Base-by-base conservation (phyloP, 2,329 filamentous ascomycete species). In the Xylariaceae sp. region DNA sequence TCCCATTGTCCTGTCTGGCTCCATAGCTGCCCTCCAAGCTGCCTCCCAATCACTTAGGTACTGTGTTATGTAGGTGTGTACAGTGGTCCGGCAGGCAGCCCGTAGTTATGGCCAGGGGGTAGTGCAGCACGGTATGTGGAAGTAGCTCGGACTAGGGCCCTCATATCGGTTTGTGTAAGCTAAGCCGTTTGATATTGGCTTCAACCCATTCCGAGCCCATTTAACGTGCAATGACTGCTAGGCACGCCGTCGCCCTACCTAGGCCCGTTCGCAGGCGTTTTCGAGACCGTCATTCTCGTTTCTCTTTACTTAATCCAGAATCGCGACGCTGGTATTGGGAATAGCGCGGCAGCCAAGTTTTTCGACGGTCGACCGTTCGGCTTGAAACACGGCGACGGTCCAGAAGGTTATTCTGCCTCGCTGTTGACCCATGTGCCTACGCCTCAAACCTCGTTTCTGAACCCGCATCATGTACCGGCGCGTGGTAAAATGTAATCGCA, bases 231-330 rank as follows among this genome's bases (percentile, higher is more conserved):
- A 11, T 26, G 22, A 26, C 6, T 26, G 22, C 22, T 26, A 26
- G 22, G 22, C 22, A 26, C 22, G 22, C 22, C 22, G 22, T 26
- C 45, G 36, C 38, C 43, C 39, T 48, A 41, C 41, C 51, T 44
- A 51, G 52, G 50, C 49, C 53, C 53, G 51, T 50, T 42, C n/a
- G 38, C 51, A 55, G 54, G 53, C 52, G 45, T 57, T 52, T 47
- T 52, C 44, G 22, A 50, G 39, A 47, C 44, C 19, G 24, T 44
- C 37, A 12, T 42, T 44, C 50, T 59, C 55, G 55, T 57, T 41
- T 56, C 44, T 42, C 37, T 54, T 56, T 56, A 57, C 55, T 52
- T 26, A 30, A 56, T 59, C 53, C 34, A 57, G 55, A 52, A 51
- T 36, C 38, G 22, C 22, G 49, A 45, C 36, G 44, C 48, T 34